Evolutionary conservation across 495 filamentous ascomycete genomes (phyloP).

Genomic region (Lepraria neglecta): DNA sequence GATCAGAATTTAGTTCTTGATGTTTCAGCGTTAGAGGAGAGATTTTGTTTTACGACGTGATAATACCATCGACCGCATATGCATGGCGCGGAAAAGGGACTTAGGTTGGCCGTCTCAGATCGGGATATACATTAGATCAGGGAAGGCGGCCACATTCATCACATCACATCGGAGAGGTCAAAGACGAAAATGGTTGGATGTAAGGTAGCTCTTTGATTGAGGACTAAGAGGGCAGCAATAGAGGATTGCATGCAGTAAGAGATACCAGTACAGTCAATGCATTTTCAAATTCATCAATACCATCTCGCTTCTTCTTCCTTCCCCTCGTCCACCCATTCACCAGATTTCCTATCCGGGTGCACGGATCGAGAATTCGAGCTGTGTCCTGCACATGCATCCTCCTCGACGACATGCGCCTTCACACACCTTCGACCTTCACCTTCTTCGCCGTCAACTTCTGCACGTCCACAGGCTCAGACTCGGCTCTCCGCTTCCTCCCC

Average conservation of each 20-base stretch:
- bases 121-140: neutral
- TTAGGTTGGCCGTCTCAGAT: neutral
- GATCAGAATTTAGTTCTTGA: neutral
- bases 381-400: too few species aligned
- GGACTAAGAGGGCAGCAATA: neutral
- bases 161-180: neutral
- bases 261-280: neutral
- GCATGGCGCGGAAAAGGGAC: neutral
- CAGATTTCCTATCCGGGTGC: too few species aligned
- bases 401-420: too few species aligned
- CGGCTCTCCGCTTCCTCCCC: slow-evolving; percentile 31
- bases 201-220: slow-evolving; percentile 7
- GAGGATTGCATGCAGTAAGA: too few species aligned
- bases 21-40: neutral
- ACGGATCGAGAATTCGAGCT: too few species aligned
- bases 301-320: too few species aligned
- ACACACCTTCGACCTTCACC: slow-evolving; percentile 6
- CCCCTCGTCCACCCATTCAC: too few species aligned
- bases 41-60: too few species aligned
- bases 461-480: slow-evolving; percentile 26
- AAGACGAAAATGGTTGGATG: neutral
- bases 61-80: neutral
- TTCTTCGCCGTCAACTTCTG: neutral
- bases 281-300: neutral
- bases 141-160: too few species aligned